A percentile compares a stretch with the other conserved stretches of the same genome.
Evolutionary conservation across 2,329 filamentous ascomycete species (phyloP).

Genomic region (Fusarium foetens): DNA sequence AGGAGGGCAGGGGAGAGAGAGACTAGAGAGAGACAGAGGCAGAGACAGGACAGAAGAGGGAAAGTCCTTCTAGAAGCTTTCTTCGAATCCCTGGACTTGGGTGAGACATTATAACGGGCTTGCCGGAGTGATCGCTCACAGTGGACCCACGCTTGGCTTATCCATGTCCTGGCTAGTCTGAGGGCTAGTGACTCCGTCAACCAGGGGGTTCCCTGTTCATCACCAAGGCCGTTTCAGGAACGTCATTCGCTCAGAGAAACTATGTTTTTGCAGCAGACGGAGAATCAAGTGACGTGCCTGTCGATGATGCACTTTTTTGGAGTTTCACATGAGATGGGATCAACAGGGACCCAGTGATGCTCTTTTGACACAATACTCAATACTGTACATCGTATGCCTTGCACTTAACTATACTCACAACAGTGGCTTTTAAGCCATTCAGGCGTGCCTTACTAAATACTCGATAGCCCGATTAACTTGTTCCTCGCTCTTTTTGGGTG

Average conservation of each 20-base stretch:
- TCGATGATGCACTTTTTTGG: conserved; percentile 17
- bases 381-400: not conserved
- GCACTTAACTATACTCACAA: not conserved
- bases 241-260: conserved; percentile 38
- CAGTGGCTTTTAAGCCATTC: conserved; percentile 19
- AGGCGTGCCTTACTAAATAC: conserved; percentile 24
- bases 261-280: conserved; percentile 11
- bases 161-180: conserved; percentile 40
- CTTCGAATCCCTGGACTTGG: conserved; percentile 40
- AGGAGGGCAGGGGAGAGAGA: conserved; percentile 14
- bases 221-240: conserved; percentile 45
- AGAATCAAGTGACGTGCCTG: conserved; percentile 27
- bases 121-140: conserved; percentile 44
- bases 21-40: not conserved
- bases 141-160: conserved; percentile 38
- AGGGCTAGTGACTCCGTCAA: conserved; percentile 29
- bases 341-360: conserved; percentile 6
- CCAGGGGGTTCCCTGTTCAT: conserved; percentile 34
- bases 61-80: conserved; percentile 48
- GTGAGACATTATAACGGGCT: conserved; percentile 47
- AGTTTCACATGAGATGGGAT: conserved; percentile 16
- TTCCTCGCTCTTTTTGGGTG: conserved; percentile 9
- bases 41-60: not conserved
- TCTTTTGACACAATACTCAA: not conserved
- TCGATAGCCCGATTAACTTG: conserved; percentile 18